Conservation (phyloP, 2,329 filamentous ascomycete species). For the Aspergillus aculeatus region DNA sequence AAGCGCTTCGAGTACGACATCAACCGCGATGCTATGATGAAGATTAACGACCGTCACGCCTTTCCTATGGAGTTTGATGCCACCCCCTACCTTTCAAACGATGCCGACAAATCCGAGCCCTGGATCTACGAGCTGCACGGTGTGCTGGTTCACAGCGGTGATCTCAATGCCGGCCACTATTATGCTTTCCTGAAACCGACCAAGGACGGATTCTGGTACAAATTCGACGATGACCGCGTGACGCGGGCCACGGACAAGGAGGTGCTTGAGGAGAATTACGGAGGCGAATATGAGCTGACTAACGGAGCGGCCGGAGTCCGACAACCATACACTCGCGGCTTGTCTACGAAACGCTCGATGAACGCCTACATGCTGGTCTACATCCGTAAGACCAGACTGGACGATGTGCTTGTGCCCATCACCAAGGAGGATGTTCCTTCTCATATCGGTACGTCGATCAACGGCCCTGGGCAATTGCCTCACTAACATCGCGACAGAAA, state of each 20-base stretch:
- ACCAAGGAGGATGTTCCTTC: constrained; percentile 74
- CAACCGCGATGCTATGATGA: constrained; percentile 96
- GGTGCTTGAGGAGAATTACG: constrained; percentile 94
- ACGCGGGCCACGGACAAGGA: constrained; percentile 91
- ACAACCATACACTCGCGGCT: constrained; percentile 63
- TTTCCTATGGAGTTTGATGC: constrained; percentile 58
- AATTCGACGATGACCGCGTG: constrained; percentile 95
- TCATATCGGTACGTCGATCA: constrained; percentile 66
- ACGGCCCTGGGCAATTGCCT: neutral
- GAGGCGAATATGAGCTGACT: constrained; percentile 71
- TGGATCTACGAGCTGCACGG: constrained; percentile 93
- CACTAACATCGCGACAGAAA: constrained; percentile 48
- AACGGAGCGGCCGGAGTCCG: constrained; percentile 59
- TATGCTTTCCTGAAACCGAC: constrained; percentile 94
- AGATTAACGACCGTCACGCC: constrained; percentile 63
- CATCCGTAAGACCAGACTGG: constrained; percentile 81
- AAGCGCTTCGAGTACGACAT: constrained; percentile 99
- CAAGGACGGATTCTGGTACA: constrained; percentile 93
- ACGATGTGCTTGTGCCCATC: constrained; percentile 75
- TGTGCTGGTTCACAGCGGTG: constrained; percentile 92
- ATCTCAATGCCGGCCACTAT: constrained; percentile 96
- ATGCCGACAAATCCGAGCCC: constrained; percentile 81
- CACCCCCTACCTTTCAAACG: constrained; percentile 79
- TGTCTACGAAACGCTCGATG: constrained; percentile 67
- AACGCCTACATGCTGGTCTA: constrained; percentile 99